These are phyloP conservation scores for Luzula sylvatica DNA, from an alignment of 176 grass and related monocot species.

Conservation along the genomic window DNA sequence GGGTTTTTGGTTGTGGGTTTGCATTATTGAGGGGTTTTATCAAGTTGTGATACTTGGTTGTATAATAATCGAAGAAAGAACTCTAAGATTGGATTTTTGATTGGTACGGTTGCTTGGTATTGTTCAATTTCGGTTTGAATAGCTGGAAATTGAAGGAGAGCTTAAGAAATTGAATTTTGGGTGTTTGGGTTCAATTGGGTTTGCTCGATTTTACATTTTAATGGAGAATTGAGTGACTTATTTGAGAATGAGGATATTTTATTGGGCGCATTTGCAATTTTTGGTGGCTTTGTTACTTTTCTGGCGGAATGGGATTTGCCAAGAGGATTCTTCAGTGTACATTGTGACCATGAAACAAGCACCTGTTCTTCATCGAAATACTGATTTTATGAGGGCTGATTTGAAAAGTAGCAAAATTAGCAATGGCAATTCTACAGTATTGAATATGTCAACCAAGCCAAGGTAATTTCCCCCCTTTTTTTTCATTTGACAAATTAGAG, in stretches of 20 bases:
- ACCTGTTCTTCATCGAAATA: slow-evolving; percentile 42
- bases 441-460: slow-evolving; percentile 48
- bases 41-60: background rate
- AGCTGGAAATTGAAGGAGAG: slow-evolving; percentile 6
- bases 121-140: too few species aligned
- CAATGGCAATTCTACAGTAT: slow-evolving; percentile 30
- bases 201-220: background rate
- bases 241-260: slow-evolving; percentile 9
- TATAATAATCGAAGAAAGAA: background rate
- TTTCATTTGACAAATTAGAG: slow-evolving; percentile 6
- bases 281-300: slow-evolving; percentile 16
- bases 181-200: background rate
- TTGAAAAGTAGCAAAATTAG: slow-evolving; percentile 24
- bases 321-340: slow-evolving; percentile 67
- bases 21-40: slow-evolving; percentile 4
- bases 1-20: background rate
- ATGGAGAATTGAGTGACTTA: slow-evolving; percentile 7
- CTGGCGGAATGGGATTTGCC: slow-evolving; percentile 18
- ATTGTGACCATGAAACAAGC: slow-evolving; percentile 87
- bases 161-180: background rate
- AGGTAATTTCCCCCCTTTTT: slow-evolving; percentile 39
- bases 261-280: background rate
- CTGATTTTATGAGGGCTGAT: slow-evolving; percentile 33
- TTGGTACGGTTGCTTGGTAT: background rate
- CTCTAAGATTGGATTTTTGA: slow-evolving; percentile 5